phyloP scores from a whole-genome alignment of 2,329 filamentous ascomycete species.

The Diplocarpon mali region DNA sequence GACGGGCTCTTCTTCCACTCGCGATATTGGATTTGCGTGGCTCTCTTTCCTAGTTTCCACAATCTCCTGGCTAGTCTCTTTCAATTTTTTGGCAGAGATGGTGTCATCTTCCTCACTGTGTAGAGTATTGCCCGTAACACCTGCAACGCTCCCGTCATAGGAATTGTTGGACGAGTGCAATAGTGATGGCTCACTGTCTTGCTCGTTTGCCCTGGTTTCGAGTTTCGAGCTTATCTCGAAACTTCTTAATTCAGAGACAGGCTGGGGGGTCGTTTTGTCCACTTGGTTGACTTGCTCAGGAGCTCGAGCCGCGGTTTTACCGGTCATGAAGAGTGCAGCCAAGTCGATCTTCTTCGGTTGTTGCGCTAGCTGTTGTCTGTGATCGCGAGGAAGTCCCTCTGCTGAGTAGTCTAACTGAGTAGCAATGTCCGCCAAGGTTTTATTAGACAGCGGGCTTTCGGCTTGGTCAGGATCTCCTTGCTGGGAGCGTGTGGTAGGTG shows the following conservation, averaged over 20 bases:
- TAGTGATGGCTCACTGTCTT: neutral
- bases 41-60: neutral
- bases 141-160: neutral
- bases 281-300: neutral
- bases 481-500: no score
- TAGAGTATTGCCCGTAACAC: neutral
- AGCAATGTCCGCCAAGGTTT: constrained; percentile 2
- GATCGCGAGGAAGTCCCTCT: neutral
- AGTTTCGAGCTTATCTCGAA: constrained; percentile 8
- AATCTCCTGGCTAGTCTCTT: constrained; percentile 18
- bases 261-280: neutral
- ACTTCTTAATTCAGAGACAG: neutral
- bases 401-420: constrained; percentile 5
- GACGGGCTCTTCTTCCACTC: neutral
- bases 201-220: constrained; percentile 7
- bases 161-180: neutral
- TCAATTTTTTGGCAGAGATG: constrained; percentile 13
- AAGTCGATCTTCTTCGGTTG: no score
- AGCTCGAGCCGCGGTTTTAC: no score
- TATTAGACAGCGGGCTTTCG: neutral
- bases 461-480: neutral
- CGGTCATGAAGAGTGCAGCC: no score
- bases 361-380: no score
- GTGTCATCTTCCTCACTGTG: neutral
- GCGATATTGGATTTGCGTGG: constrained; percentile 6